A percentile compares a stretch with the other conserved stretches of the same genome.
phyloP scores from a whole-genome alignment of 83 land plant species.

The Larix sibirica region DNA sequence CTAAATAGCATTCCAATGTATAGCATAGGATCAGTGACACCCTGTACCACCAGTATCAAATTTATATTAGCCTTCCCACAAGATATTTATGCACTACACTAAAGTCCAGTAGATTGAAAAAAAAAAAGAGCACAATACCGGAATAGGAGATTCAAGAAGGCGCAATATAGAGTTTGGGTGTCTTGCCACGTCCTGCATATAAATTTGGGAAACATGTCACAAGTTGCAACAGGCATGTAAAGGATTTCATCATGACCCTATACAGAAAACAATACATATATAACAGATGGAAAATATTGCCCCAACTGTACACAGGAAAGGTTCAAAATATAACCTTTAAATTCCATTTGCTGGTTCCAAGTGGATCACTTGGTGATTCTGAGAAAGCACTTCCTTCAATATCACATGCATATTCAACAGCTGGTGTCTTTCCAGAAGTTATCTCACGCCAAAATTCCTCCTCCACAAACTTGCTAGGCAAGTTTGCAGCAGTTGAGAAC shows the following conservation, averaged over 20 bases:
- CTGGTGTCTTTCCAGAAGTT: slow-evolving; percentile 64
- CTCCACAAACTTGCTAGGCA: slow-evolving; percentile 78
- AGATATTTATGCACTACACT: background rate
- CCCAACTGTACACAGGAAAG: background rate
- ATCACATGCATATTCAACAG: slow-evolving; percentile 93
- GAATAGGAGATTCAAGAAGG: slow-evolving; percentile 68
- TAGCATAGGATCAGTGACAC: slow-evolving; percentile 94
- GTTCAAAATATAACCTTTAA: slow-evolving; percentile 64
- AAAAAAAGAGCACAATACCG: slow-evolving; percentile 37
- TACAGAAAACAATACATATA: background rate
- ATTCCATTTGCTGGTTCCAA: slow-evolving; percentile 92
- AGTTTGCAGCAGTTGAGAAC: slow-evolving; percentile 71
- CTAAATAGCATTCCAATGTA: slow-evolving; percentile 95
- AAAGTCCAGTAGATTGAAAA: background rate
- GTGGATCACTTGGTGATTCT: slow-evolving; percentile 60
- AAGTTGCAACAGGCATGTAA: background rate
- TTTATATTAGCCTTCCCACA: background rate
- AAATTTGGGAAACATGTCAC: background rate
- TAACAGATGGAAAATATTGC: background rate
- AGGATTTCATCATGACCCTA: background rate
- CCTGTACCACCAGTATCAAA: slow-evolving; percentile 42
- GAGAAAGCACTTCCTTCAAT: slow-evolving; percentile 98
- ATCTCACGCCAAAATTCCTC: slow-evolving; percentile 92
- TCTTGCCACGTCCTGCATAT: slow-evolving; percentile 66
- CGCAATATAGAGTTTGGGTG: slow-evolving; percentile 74